phyloP scores from a whole-genome alignment of 495 filamentous ascomycete genomes.

The Choiromyces venosus region DNA sequence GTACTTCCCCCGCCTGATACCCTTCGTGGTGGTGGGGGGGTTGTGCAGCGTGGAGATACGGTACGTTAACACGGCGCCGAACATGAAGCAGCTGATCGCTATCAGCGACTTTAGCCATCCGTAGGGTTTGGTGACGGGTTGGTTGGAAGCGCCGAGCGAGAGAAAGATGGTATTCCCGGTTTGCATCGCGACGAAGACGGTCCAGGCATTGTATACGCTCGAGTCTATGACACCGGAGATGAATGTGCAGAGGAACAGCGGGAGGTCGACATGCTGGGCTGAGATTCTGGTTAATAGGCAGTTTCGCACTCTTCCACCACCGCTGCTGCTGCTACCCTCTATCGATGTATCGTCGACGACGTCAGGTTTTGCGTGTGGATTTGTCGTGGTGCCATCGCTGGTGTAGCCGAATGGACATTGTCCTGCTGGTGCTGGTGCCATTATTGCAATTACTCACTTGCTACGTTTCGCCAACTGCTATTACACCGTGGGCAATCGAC shows the following conservation, averaged over 20 bases:
- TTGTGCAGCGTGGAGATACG: conserved; percentile 11
- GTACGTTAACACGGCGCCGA: conserved; percentile 48
- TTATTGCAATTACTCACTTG: neutral
- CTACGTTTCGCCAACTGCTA: neutral
- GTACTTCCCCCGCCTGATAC: neutral
- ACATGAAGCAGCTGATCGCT: conserved; percentile 55
- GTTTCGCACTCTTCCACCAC: neutral
- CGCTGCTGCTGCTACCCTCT: neutral
- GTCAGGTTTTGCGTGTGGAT: neutral
- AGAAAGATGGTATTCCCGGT: conserved; percentile 65
- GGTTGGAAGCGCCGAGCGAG: conserved; percentile 55
- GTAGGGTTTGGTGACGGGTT: conserved; percentile 51
- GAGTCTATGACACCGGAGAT: conserved; percentile 58
- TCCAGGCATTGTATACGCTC: conserved; percentile 58
- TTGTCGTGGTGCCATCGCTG: neutral
- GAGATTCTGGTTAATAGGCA: neutral
- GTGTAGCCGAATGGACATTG: neutral
- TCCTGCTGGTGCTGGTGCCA: neutral
- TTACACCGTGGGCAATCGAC: neutral
- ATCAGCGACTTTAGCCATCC: conserved; percentile 60
- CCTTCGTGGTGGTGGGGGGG: neutral
- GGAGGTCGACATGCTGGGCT: conserved; percentile 48
- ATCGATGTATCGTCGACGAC: neutral
- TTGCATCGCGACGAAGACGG: conserved; percentile 60
- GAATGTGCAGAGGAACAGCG: conserved; percentile 54